phyloP scores from a whole-genome alignment of 2,329 filamentous ascomycete genomes.

The Fusarium sp. region DNA sequence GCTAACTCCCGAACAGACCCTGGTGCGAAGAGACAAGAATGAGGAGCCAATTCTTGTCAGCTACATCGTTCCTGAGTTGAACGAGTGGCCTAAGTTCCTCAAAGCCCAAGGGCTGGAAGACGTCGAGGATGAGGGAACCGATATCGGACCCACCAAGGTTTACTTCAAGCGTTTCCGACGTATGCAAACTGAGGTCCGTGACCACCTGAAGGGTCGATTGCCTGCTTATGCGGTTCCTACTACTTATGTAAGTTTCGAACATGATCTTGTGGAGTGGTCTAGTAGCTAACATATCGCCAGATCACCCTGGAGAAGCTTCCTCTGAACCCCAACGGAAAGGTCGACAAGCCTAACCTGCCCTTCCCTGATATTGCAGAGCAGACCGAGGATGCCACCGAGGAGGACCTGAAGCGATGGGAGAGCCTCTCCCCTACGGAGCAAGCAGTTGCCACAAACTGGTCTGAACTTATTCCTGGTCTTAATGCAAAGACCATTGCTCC shows the following conservation, averaged over 20 bases:
- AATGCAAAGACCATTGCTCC: conserved; percentile 72
- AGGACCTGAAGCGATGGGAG: conserved; percentile 65
- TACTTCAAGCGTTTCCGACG: conserved; percentile 59
- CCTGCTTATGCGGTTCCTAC: conserved; percentile 53
- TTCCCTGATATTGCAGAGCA: conserved; percentile 81
- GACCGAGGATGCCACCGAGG: conserved; percentile 54
- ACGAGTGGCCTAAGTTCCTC: conserved; percentile 77
- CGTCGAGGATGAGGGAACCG: conserved; percentile 63
- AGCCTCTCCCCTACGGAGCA: conserved; percentile 53
- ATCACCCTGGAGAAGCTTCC: conserved; percentile 61
- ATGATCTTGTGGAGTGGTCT: neutral
- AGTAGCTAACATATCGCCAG: neutral
- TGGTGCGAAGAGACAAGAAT: conserved; percentile 66
- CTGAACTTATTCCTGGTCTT: conserved; percentile 73
- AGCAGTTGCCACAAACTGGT: conserved; percentile 71
- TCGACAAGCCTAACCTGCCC: conserved; percentile 81
- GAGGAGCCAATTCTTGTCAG: conserved; percentile 87
- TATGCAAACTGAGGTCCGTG: conserved; percentile 60
- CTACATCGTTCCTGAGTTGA: conserved; percentile 81
- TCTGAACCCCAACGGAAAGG: conserved; percentile 82
- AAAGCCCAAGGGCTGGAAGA: conserved; percentile 66
- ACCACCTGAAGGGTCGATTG: conserved; percentile 39
- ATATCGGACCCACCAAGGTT: conserved; percentile 58
- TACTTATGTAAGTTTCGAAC: conserved; percentile 50
- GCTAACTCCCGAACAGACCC: conserved; percentile 59